Evolutionary conservation across 1,139 yeast genomes (phyloP), one percentile per base, ranked within the genome.

Genomic region (Hanseniaspora sp.): DNA sequence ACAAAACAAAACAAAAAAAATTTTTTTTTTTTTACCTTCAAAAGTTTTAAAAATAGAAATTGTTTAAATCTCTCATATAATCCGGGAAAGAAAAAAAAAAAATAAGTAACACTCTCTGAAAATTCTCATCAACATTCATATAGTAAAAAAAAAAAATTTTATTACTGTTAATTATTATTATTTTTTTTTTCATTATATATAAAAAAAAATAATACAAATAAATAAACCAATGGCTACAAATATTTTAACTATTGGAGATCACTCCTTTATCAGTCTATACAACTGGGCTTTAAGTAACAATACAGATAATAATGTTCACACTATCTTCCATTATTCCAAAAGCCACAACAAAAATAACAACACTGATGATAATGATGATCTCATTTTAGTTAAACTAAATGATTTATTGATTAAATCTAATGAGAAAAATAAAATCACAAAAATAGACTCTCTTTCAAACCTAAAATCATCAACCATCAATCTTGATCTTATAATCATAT

Each of bases 231-330:
- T 34, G 48, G 29, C 9, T 7, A 48, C 63, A 45, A 62, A 63
- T 52, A 68, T 67, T 13, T 55, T 67, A 56, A 59, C 63, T 15
- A 57, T 64, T 23, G 69, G 70, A 38, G 58, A 64, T 42, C 62
- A 64, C 49, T 66, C 69, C 17, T 64, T 64, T 56, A 59, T 66
- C 37, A 46, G 62, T 47, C 55, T 67, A 42, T 66, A 64, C 49
- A 60, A 69, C 1, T 66, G 69, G 55, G 28, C 33, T 12, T 33
- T 51, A 13, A 35, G 17, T 33, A 48, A 42, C 15, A 28, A 30
- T 15, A 28, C 18, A 12, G 12, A 29, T 12, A 15, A 29, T 30
- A 17, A 18, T 30, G 42, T 23, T 18, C n/a, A 30, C 7, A 41
- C 29, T 15, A n/a, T 34, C 7, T 42, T 33, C 7, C 33, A 35